phyloP scores from a whole-genome alignment of 805 yeast species.

The Lachancea meyersii region DNA sequence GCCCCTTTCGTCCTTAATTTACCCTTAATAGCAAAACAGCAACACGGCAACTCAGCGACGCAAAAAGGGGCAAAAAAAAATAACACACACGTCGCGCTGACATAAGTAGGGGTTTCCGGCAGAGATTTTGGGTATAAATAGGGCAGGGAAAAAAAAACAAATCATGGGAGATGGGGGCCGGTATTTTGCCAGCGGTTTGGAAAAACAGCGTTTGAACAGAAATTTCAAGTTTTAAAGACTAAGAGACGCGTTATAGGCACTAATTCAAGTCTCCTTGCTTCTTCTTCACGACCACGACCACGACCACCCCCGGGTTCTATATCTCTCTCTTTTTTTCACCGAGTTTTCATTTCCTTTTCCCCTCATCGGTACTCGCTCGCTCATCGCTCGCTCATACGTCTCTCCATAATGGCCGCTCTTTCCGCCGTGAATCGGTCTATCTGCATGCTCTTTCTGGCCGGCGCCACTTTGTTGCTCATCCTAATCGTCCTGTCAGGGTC shows the following conservation, averaged over 20 bases:
- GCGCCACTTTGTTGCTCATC: slow-evolving; percentile 45
- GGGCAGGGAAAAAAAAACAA: neutral
- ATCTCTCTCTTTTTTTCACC: no score
- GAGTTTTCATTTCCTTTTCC: no score
- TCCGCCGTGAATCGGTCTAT: slow-evolving; percentile 13
- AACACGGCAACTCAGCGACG: neutral
- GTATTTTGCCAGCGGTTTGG: no score
- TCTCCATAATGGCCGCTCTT: slow-evolving; percentile 4
- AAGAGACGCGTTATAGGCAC: no score
- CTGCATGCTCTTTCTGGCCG: slow-evolving; percentile 29
- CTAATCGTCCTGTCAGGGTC: slow-evolving; percentile 63
- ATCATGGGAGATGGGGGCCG: no score
- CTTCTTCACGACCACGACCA: no score
- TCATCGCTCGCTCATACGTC: no score
- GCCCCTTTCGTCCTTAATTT: neutral
- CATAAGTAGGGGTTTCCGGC: neutral
- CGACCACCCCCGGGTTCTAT: no score
- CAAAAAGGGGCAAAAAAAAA: neutral
- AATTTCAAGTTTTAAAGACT: no score
- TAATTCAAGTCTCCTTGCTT: no score
- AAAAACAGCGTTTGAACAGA: no score
- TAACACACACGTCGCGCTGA: neutral
- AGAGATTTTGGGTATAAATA: slow-evolving; percentile 2
- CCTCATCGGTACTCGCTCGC: no score
- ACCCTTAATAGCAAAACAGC: slow-evolving; percentile 3